These are phyloP conservation scores for Syncephalastrum sp. DNA, from an alignment of 371 early-diverging fungal genomes.

Conservation along the genomic window DNA sequence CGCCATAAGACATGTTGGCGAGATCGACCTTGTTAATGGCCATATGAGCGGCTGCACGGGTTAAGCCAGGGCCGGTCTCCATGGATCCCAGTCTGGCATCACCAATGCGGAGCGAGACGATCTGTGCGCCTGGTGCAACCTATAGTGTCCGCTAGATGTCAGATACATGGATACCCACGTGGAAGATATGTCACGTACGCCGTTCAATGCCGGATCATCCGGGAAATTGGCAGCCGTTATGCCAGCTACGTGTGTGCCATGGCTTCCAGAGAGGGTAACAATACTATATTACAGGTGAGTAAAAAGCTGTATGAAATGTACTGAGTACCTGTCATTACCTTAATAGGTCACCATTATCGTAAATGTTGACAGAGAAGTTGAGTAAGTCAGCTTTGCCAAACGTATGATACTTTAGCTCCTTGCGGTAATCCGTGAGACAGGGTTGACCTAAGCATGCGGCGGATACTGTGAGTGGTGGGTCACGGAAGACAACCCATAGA, in stretches of 20 bases:
- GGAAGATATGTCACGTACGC: conserved; percentile 48
- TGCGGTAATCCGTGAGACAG: conserved; percentile 73
- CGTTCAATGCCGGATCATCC: conserved; percentile 82
- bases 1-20: conserved; percentile 97
- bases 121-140: conserved; percentile 90
- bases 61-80: conserved; percentile 88
- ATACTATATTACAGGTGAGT: conserved; percentile 45
- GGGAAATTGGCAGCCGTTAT: conserved; percentile 83
- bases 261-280: conserved; percentile 81
- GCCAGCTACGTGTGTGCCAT: conserved; percentile 95
- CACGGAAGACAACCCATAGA: not conserved
- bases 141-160: conserved; percentile 12
- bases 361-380: conserved; percentile 90
- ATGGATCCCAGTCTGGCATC: conserved; percentile 81
- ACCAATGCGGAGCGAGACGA: conserved; percentile 92
- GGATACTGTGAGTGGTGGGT: too few species aligned
- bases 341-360: conserved; percentile 76
- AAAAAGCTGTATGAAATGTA: not conserved
- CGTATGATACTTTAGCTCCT: conserved; percentile 72
- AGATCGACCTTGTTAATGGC: conserved; percentile 79
- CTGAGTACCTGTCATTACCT: conserved; percentile 30
- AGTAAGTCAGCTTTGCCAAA: conserved; percentile 81
- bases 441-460: conserved; percentile 34
- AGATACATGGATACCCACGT: not conserved
- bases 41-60: conserved; percentile 81